Percentiles rank a stretch among this genome's conserved stretches.
Conservation (phyloP, 2,329 filamentous ascomycete species). For the Teratosphaeriaceae sp. region DNA sequence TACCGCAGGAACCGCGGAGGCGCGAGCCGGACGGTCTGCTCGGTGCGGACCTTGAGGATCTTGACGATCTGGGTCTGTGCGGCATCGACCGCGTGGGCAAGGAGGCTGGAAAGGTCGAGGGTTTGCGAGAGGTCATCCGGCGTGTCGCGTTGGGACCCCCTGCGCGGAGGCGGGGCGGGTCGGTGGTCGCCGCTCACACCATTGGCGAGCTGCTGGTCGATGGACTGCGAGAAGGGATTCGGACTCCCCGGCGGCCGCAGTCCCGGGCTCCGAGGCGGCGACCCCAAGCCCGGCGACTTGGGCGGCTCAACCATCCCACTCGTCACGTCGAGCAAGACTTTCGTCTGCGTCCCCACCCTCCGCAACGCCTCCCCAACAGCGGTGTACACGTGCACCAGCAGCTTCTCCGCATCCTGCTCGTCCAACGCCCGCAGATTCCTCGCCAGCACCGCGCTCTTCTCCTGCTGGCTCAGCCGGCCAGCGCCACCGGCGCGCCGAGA, state of each 20-base stretch:
- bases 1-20: constrained; percentile 70
- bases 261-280: constrained; percentile 19
- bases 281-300: constrained; percentile 3
- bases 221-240: constrained; percentile 36
- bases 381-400: constrained; percentile 78
- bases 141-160: constrained; percentile 17
- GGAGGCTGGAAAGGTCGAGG: constrained; percentile 68
- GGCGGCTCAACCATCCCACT: constrained; percentile 52
- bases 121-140: constrained; percentile 72
- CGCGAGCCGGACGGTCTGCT: constrained; percentile 63
- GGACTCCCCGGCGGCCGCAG: constrained; percentile 26
- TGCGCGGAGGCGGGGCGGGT: constrained; percentile 8
- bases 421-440: constrained; percentile 82
- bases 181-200: constrained; percentile 12
- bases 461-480: constrained; percentile 66
- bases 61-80: constrained; percentile 69
- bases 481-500: too few species aligned
- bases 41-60: constrained; percentile 67
- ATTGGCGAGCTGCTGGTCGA: constrained; percentile 35
- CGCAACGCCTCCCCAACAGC: constrained; percentile 81
- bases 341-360: constrained; percentile 81
- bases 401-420: constrained; percentile 72
- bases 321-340: constrained; percentile 89
- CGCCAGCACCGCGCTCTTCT: constrained; percentile 82
- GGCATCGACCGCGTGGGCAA: constrained; percentile 74